phyloP scores from a whole-genome alignment of 345 rosid genomes.

The Microthlaspi erraticum region DNA sequence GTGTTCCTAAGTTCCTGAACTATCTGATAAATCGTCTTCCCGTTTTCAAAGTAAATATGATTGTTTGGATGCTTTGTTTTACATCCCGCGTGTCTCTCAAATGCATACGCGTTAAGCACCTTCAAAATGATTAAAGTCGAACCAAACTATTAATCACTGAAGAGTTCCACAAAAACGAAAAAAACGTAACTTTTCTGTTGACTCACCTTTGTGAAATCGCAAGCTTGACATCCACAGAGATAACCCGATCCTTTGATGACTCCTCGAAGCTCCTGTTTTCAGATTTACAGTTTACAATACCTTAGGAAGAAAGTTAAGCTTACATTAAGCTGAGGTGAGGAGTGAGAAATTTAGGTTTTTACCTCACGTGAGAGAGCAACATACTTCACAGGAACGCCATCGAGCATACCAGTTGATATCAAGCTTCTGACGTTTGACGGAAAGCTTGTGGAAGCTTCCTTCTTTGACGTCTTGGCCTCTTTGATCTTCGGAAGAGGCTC shows the following conservation, averaged over 20 bases:
- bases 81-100: constrained; percentile 91
- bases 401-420: constrained; percentile 93
- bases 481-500: constrained; percentile 62
- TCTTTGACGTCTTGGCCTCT: constrained; percentile 62
- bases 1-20: constrained; percentile 90
- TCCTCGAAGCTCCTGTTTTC: constrained; percentile 75
- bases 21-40: constrained; percentile 93
- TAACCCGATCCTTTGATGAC: constrained; percentile 88
- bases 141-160: constrained; percentile 21
- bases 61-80: constrained; percentile 97
- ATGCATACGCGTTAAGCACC: constrained; percentile 89
- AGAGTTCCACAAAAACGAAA: neutral
- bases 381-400: constrained; percentile 89
- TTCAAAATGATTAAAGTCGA: constrained; percentile 29
- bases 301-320: neutral
- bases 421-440: constrained; percentile 94
- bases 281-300: constrained; percentile 21
- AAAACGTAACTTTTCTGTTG: neutral
- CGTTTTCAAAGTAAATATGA: constrained; percentile 91
- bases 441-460: constrained; percentile 87
- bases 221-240: constrained; percentile 85
- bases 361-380: constrained; percentile 82
- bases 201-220: constrained; percentile 71
- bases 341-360: constrained; percentile 33
- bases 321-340: no score